These are phyloP conservation scores for Phaffomyces thermotolerans DNA, from an alignment of 805 yeast species.

Conservation along the genomic window DNA sequence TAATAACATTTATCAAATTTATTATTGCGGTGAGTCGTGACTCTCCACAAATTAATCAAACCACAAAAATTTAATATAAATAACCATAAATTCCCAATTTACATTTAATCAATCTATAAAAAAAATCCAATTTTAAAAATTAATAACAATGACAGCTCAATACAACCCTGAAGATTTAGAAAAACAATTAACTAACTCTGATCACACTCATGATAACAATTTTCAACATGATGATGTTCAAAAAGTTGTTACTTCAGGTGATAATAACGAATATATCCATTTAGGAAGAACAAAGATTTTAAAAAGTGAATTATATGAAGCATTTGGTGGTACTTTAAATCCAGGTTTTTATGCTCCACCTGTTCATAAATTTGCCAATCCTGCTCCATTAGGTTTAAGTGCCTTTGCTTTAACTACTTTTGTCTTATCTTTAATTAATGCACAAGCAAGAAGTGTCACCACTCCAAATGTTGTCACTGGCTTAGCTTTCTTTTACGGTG, in stretches of 20 bases:
- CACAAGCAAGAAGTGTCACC: slow-evolving; percentile 45
- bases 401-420: slow-evolving; percentile 61
- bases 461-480: slow-evolving; percentile 50
- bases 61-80: neutral
- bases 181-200: slow-evolving; percentile 13
- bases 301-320: slow-evolving; percentile 49
- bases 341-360: slow-evolving; percentile 62
- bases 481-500: slow-evolving; percentile 57
- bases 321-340: slow-evolving; percentile 79
- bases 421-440: slow-evolving; percentile 48
- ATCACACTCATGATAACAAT: slow-evolving; percentile 14
- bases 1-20: no score
- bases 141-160: slow-evolving; percentile 1
- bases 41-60: neutral
- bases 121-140: no score
- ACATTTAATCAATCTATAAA: no score
- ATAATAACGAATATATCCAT: slow-evolving; percentile 55
- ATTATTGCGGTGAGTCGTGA: neutral
- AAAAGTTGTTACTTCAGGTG: slow-evolving; percentile 30
- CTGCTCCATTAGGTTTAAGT: slow-evolving; percentile 56
- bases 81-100: neutral
- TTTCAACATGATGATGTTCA: slow-evolving; percentile 13
- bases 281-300: slow-evolving; percentile 69
- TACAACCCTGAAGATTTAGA: slow-evolving; percentile 12
- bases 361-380: slow-evolving; percentile 52